Evolutionary conservation across 495 filamentous ascomycete species (phyloP), one percentile per base, ranked within the genome.

Genomic region (Hypomontagnella monticulosa): DNA sequence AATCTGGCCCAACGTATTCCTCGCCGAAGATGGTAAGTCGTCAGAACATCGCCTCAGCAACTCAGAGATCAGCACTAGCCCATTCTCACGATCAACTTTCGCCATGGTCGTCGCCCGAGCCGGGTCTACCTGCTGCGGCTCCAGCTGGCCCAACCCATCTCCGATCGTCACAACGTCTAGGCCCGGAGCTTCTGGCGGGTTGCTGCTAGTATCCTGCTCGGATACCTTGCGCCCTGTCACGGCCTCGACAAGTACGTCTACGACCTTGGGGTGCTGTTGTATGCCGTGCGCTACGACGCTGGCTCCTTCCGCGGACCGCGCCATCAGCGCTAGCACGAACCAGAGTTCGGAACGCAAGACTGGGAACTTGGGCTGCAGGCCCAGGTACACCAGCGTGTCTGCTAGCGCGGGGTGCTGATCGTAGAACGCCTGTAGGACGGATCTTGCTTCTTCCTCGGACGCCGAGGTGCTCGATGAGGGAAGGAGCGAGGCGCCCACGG

Each of bases 291-390:
- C 63, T 16, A 87, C 84, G n/a, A 80, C 75, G 19, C 67, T 55
- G 18, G 82, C 81, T 3, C 89, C 88, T 9, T 81, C 74, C 1
- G 50, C 20, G 4, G 74, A 71, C 7, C 81, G 75, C 16, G 85
- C 83, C 84, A 94, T 89, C 27, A 93, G 76, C 2, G 90, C 91
- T 12, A 93, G 77, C 3, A 88, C 86, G 70, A 93, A 92, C 78
- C 89, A 86, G 0, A 86, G 87, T 71, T 95, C 91, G 59, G 87
- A 87, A 7, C 87, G 81, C 12, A 94, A 79, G 18, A 87, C 81
- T 0, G 89, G 87, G 79, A 88, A 93, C 67, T 88, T 87, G 2
- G 78, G 79, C 57, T 93, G 90, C 4, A 80, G 83, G 34, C 89
- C 78, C 76, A 93, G 87, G 46, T 80, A 81, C 56, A 81, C 75